phyloP scores from a whole-genome alignment of 805 yeast species.

The Ogataea neopini region DNA sequence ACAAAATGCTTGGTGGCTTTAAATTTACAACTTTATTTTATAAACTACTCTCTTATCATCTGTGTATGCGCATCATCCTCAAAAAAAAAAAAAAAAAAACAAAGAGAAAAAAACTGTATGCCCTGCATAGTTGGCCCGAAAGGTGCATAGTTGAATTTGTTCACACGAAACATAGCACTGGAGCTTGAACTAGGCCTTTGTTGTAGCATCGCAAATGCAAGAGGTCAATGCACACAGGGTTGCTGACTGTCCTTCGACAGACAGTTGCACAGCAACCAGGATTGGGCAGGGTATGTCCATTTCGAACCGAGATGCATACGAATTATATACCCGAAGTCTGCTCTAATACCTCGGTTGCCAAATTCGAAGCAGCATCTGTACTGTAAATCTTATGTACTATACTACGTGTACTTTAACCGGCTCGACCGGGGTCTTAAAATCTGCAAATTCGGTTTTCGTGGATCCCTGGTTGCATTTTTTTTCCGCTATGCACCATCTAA shows the following conservation, averaged over 20 bases:
- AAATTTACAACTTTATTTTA: background rate
- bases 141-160: background rate
- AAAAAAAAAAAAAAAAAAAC: background rate
- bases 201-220: background rate
- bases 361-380: background rate
- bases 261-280: background rate
- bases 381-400: background rate
- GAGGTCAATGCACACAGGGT: background rate
- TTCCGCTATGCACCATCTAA: background rate
- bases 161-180: background rate
- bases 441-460: background rate
- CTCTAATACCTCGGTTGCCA: too few relatives aligned
- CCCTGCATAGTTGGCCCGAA: background rate
- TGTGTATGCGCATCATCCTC: background rate
- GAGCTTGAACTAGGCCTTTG: background rate
- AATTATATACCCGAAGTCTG: background rate
- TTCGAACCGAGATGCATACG: background rate
- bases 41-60: slow-evolving; percentile 2
- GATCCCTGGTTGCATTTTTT: background rate
- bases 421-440: background rate
- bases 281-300: background rate
- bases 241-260: background rate
- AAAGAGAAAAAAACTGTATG: background rate
- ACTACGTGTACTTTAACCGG: background rate
- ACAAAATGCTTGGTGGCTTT: background rate